A percentile compares a stretch with the other conserved stretches of the same genome.
Evolutionary conservation across 257 asterid genomes (phyloP).

Genomic region (Solanum arcanum): DNA sequence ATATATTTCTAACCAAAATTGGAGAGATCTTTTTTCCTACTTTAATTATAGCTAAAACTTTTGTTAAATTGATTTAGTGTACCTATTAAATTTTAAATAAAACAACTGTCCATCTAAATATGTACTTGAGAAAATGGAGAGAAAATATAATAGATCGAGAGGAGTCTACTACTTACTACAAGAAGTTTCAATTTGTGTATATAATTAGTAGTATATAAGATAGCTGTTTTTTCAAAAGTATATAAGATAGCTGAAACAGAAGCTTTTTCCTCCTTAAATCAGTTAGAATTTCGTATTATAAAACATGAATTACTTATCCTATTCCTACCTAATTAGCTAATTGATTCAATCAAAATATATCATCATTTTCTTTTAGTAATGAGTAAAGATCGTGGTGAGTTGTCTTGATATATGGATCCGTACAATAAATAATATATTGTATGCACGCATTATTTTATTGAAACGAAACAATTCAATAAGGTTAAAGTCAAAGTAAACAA

Average conservation of each 20-base stretch:
- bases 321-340: no score
- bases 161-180: background rate
- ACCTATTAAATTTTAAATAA: no score
- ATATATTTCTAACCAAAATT: background rate
- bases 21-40: background rate
- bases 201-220: background rate
- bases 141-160: no score
- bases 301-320: no score
- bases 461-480: background rate
- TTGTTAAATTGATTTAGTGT: background rate
- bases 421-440: background rate
- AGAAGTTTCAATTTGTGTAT: background rate
- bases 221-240: no score
- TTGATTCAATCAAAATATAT: no score
- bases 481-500: background rate
- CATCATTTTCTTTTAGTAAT: no score
- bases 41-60: background rate
- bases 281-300: no score
- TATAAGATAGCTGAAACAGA: background rate
- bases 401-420: background rate
- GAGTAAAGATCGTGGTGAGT: background rate
- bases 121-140: no score
- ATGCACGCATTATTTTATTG: background rate
- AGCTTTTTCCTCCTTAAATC: background rate
- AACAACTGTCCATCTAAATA: background rate